These are phyloP conservation scores for Lachnellula cervina DNA, from an alignment of 2,329 filamentous ascomycete genomes.

Conservation along the genomic window DNA sequence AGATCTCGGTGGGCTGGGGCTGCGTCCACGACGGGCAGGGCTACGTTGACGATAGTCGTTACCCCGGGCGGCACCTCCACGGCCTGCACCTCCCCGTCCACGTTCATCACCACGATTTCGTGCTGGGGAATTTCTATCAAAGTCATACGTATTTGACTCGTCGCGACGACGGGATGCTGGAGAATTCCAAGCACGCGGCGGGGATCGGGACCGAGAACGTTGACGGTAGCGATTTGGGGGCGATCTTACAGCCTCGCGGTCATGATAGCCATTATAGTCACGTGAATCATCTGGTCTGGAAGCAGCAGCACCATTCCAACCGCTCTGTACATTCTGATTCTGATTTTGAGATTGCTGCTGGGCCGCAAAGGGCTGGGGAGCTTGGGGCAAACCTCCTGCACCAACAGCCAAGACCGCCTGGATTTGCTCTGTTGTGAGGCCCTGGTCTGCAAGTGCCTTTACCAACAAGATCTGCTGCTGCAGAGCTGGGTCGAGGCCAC, in stretches of 20 bases:
- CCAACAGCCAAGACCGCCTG: constrained; percentile 44
- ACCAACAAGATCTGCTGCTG: constrained; percentile 71
- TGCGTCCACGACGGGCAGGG: constrained; percentile 64
- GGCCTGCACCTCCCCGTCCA: constrained; percentile 44
- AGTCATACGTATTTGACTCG: constrained; percentile 58
- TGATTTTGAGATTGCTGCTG: constrained; percentile 24
- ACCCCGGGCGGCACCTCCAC: constrained; percentile 44
- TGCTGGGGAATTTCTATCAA: constrained; percentile 64
- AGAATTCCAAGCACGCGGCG: constrained; percentile 61
- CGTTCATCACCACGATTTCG: constrained; percentile 54
- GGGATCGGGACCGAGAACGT: constrained; percentile 75
- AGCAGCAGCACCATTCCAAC: constrained; percentile 24
- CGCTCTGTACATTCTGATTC: constrained; percentile 37
- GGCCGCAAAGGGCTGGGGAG: constrained; percentile 15
- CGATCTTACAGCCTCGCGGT: constrained; percentile 51
- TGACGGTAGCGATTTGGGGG: constrained; percentile 51
- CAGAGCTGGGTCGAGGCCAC: constrained; percentile 46
- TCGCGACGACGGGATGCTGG: constrained; percentile 38
- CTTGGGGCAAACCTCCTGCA: constrained; percentile 31
- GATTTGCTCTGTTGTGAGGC: constrained; percentile 70
- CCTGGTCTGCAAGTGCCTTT: constrained; percentile 69
- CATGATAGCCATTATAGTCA: constrained; percentile 51
- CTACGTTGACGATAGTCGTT: constrained; percentile 84
- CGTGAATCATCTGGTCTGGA: constrained; percentile 40
- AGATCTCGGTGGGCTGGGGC: constrained; percentile 49